Base-by-base conservation (phyloP, 2,329 filamentous ascomycete genomes). In the Colletotrichum sp. region DNA sequence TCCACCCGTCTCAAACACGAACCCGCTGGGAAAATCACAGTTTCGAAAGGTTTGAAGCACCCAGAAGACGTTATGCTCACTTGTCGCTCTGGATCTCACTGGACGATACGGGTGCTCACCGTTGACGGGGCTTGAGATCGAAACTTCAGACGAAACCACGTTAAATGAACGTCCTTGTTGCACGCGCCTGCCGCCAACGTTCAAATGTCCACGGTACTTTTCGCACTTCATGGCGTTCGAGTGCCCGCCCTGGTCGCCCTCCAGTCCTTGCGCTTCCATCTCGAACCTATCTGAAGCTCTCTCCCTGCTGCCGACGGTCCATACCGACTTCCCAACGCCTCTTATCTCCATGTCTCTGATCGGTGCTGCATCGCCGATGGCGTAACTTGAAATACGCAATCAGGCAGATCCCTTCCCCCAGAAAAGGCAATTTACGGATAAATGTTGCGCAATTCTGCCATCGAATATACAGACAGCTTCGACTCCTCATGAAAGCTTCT, bases 1-100 rank as follows among this genome's bases (percentile, higher is more conserved):
- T 62, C 75, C 75, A 75, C 72, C 34, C 66, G 66, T 76, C 72
- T 76, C 75, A 71, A 75, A 76, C 75, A 63, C 66, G n/a, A 67
- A 36, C 15, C 30, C 52, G 75, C 75, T 63, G 39, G 63, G 30
- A 68, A 71, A 76, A 57, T 76, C 72, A 71, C 67, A 28, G 62
- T 64, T 67, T 68, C 71, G 65, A 66, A 44, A 63, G 60, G 39
- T 75, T 71, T 67, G 67, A 71, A 76, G 60, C 71, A 66, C 34
- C 66, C 71, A 65, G 59, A 67, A 32, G 7, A 75, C 32, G 39
- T 67, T 36, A 76, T 76, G 75, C 75, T 39, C 24, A 21, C 60
- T 18, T 36, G 21, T 21, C 30, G 30, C 34, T 69, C 49, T 60
- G 26, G 34, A 52, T 39, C 24, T 34, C 63, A 66, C 64, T 55